phyloP scores from a whole-genome alignment of 1,284 basidiomycete species.

The Schizopora paradoxa region DNA sequence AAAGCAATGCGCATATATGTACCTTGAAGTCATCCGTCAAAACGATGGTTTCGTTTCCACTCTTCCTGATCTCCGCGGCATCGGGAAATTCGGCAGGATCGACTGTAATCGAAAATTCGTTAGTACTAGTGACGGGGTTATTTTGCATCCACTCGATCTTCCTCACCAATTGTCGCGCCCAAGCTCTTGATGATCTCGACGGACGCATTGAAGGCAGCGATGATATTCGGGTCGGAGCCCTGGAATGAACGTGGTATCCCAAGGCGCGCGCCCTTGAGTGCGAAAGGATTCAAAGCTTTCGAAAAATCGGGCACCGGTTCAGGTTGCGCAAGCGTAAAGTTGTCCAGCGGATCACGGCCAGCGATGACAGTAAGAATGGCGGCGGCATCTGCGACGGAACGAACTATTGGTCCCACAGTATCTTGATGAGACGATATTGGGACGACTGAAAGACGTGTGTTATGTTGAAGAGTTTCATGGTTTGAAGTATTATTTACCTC shows the following conservation, averaged over 20 bases:
- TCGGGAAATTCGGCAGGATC: slow-evolving; percentile 38
- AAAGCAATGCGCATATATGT: neutral
- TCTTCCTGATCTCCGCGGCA: slow-evolving; percentile 29
- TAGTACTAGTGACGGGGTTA: too few species aligned
- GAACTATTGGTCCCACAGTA: slow-evolving; percentile 43
- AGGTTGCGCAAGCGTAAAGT: slow-evolving; percentile 39
- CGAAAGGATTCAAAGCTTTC: slow-evolving; percentile 31
- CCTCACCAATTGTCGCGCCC: slow-evolving; percentile 33
- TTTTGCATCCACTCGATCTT: slow-evolving; percentile 9
- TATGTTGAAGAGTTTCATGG: slow-evolving; percentile 11
- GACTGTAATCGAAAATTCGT: slow-evolving; percentile 21
- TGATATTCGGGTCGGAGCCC: slow-evolving; percentile 22
- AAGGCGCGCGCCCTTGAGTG: slow-evolving; percentile 35
- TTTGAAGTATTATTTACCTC: slow-evolving; percentile 29
- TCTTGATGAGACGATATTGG: slow-evolving; percentile 48
- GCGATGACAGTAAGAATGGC: slow-evolving; percentile 38
- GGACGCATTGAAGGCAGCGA: slow-evolving; percentile 34
- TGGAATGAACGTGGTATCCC: slow-evolving; percentile 35
- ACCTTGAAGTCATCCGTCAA: slow-evolving; percentile 40
- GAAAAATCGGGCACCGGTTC: slow-evolving; percentile 33
- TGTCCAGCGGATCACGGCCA: slow-evolving; percentile 41
- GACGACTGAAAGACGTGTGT: slow-evolving; percentile 31
- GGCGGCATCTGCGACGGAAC: slow-evolving; percentile 43
- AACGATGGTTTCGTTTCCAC: slow-evolving; percentile 31
- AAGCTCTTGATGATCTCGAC: slow-evolving; percentile 32